Evolutionary conservation across 352 stramenopile genomes (phyloP), one percentile per base, ranked within the genome.

Genomic region (Plasmopara viticola): DNA sequence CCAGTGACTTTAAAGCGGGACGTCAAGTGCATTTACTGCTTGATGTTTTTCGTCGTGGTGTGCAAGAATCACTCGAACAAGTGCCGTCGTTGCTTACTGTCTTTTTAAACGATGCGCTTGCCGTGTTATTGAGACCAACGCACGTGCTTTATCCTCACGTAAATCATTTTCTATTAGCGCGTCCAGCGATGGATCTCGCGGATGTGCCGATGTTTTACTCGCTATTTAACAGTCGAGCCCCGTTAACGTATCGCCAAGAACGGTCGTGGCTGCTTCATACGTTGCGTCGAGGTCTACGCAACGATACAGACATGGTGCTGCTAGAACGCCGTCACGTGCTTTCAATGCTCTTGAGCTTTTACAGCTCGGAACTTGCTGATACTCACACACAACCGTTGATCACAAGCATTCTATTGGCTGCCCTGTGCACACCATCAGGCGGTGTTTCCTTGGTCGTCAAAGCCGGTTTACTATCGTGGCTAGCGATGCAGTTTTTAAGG

Each of bases 121-220:
- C 74, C 48, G 81, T 93, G 7, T 51, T 93, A 12, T 68, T 61
- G 5, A 75, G 82, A 0, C 84, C 84, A 5, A 73, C 66, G 9
- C 81, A 93, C 54, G 64, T 75, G 33, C 65, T 93, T 68, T 93
- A 89, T 44, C 68, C 74, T 15, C 76, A 85, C 53, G 46, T 95
- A 33, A 95, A 95, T 58, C 78, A 89, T 41, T 95, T 95, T 44
- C 51, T 95, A 29, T 60, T 95, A 9, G 70, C 82, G n/a, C 80
- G 83, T 10, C 78, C 80, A 0, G 78, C 79, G 14, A 66, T 95
- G 53, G 83, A 95, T 53, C 45, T 90, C 14, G 70, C 60, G 38
- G 83, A 93, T 56, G 84, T 95, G 9, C 84, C 84, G 2, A 93
- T 95, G 83, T 95, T 95, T 53, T 95, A 92, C 59, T 73, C 84